phyloP scores from a whole-genome alignment of 768 basidiomycete genomes.

The Floccularia luteovirens region DNA sequence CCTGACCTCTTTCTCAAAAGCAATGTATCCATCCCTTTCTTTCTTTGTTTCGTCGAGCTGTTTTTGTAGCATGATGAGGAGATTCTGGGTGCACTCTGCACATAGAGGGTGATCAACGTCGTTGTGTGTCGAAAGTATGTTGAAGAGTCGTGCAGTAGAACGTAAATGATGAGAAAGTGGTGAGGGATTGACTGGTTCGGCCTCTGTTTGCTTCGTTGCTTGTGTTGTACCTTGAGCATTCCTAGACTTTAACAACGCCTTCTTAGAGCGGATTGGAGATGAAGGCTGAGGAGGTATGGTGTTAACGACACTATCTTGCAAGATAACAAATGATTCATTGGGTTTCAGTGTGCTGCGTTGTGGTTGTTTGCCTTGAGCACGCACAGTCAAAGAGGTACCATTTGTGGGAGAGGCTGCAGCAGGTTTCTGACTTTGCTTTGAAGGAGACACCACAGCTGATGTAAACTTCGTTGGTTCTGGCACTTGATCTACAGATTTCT shows the following conservation, averaged over 20 bases:
- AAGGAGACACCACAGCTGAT: no score
- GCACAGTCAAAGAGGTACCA: slow-evolving; percentile 36
- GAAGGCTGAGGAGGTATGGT: slow-evolving; percentile 55
- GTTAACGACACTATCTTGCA: slow-evolving; percentile 76
- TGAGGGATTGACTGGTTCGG: slow-evolving; percentile 54
- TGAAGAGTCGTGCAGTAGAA: slow-evolving; percentile 68
- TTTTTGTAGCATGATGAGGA: slow-evolving; percentile 67
- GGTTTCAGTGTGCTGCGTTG: slow-evolving; percentile 49
- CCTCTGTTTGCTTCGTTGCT: slow-evolving; percentile 21
- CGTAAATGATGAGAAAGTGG: slow-evolving; percentile 74
- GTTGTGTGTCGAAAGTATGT: slow-evolving; percentile 66
- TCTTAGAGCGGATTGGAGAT: slow-evolving; percentile 34
- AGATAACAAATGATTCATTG: slow-evolving; percentile 85
- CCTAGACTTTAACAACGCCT: slow-evolving; percentile 29
- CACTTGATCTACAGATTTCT: slow-evolving; percentile 29
- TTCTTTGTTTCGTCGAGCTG: slow-evolving; percentile 87
- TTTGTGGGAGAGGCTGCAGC: slow-evolving; percentile 23
- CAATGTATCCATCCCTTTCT: slow-evolving; percentile 89
- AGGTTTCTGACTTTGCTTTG: slow-evolving; percentile 55
- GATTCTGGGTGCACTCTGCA: slow-evolving; percentile 83
- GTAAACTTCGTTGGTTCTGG: slow-evolving; percentile 46
- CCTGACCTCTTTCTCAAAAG: slow-evolving; percentile 83
- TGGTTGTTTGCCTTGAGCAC: slow-evolving; percentile 53
- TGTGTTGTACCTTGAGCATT: slow-evolving; percentile 17
- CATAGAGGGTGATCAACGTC: slow-evolving; percentile 93